Evolutionary conservation across 257 asterid species (phyloP).

Genomic region (Solanum dulcamara): DNA sequence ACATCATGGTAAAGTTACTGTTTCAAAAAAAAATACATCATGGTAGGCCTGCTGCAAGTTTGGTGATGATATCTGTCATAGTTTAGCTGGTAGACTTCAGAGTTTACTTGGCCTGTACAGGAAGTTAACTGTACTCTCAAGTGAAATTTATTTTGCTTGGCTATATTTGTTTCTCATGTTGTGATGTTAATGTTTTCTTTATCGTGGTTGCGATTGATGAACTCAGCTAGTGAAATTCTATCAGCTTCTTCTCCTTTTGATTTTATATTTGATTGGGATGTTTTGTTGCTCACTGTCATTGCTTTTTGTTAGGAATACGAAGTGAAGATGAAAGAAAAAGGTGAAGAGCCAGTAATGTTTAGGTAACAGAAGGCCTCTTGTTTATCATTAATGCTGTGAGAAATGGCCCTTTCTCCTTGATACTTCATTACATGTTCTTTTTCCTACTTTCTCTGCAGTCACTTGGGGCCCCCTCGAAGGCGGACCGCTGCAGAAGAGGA

Average conservation of each 20-base stretch:
- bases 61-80: background rate
- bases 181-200: background rate
- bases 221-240: background rate
- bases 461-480: constrained; percentile 80
- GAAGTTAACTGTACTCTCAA: background rate
- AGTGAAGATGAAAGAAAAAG: constrained; percentile 83
- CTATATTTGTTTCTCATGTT: background rate
- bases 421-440: background rate
- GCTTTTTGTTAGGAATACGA: constrained; percentile 61
- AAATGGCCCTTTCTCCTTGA: background rate
- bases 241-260: background rate
- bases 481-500: constrained; percentile 79
- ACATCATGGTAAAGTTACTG: background rate
- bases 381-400: background rate
- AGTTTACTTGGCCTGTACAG: background rate
- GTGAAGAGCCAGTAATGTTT: constrained; percentile 97
- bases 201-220: background rate
- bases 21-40: background rate
- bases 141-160: background rate
- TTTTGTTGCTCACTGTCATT: background rate
- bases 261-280: background rate
- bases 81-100: background rate
- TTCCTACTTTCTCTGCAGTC: constrained; percentile 45
- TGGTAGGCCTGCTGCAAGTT: background rate
- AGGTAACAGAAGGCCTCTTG: constrained; percentile 42